Base-by-base conservation (phyloP, 441 rosid genomes). In the Eutrema salsugineum region DNA sequence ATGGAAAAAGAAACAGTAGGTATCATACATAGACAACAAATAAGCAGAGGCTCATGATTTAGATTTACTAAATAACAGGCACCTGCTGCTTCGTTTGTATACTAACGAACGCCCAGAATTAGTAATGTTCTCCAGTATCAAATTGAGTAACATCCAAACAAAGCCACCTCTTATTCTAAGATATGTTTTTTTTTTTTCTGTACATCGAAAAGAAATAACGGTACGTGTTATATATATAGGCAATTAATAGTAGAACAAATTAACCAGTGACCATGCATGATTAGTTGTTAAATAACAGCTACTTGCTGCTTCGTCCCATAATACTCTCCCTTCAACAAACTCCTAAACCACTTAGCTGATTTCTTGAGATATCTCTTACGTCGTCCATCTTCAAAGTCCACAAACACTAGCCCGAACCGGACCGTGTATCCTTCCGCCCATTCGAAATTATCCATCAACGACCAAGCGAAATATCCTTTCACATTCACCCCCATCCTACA, bases 271-370 rank as follows among this genome's bases (percentile, higher is more conserved):
- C n/a, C n/a, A n/a, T n/a, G n/a, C 51, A 4, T 38, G 46, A 15
- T 35, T 16, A 5, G 1, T 30, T 15, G 24, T 44, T 56, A 72
- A 22, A 72, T 53, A 63, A 8, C 60, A 63, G 76, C 76, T 39
- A 72, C 40, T 10, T 15, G 40, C 48, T 54, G 63, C 8, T 35
- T 54, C 44, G 36, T 51, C 68, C 14, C 63, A 63, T 40, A 17
- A 22, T 8, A 28, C 15, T 28, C 27, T 51, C 68, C 73, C 16
- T 63, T 65, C 6, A 77, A 55, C 53, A 73, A 57, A 14, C 16
- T 77, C 39, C 49, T 77, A 76, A 80, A 80, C 83, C 83, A 80
- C n/a, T 46, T 33, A 4, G 81, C 78, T 40, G 83, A 80, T 66
- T 66, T 75, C 75, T 80, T 80, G 0, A 64, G 74, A 53, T 73